Base-by-base conservation (phyloP, 495 filamentous ascomycete genomes). In the Articulospora tetracladia region DNA sequence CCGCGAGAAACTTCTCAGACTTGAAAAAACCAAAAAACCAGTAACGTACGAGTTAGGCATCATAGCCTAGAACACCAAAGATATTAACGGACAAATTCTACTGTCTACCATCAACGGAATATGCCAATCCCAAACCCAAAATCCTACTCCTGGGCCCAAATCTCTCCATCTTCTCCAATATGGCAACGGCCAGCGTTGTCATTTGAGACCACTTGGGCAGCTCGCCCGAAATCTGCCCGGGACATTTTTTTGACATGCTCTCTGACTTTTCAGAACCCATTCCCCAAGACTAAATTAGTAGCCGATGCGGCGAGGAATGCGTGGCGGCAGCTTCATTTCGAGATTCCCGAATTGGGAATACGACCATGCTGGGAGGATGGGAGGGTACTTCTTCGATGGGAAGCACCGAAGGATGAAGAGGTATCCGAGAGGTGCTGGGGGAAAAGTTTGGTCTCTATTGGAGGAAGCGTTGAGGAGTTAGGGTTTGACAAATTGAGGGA, bases 261-360 rank as follows among this genome's bases (percentile, higher is more conserved):
- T 27, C 25, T 64, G 11, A 57, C 12, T 36, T 26, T 57, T 12
- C 25, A 24, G 12, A n/a, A 26, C 11, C 41, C 28, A 24, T n/a
- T 32, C 19, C 1, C n/a, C 24, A 19, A 3, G 1, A 30, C 10
- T 10, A 24, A 0, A 6, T 41, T 59, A 19, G 34, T n/a, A 11
- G 26, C 30, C 30, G 6, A 22, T 19, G 61, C 57, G 12, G 30
- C 24, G 12, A 55, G n/a, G 20, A 8, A 8, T 4, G 51, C 39
- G 13, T 64, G 61, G 61, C n/a, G 15, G 8, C 11, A n/a, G 2
- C 27, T 59, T 4, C 55, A 27, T 10, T 59, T 55, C 56, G 61
- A 64, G 15, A 32, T 51, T 25, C 61, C 61, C 17, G 51, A 55
- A 28, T 34, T 64, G 15, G 13, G 1, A 26, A 15, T 56, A 17